Evolutionary conservation across 1,139 yeast species (phyloP), one percentile per base, ranked within the genome.

Genomic region (Ogataea hybrid): DNA sequence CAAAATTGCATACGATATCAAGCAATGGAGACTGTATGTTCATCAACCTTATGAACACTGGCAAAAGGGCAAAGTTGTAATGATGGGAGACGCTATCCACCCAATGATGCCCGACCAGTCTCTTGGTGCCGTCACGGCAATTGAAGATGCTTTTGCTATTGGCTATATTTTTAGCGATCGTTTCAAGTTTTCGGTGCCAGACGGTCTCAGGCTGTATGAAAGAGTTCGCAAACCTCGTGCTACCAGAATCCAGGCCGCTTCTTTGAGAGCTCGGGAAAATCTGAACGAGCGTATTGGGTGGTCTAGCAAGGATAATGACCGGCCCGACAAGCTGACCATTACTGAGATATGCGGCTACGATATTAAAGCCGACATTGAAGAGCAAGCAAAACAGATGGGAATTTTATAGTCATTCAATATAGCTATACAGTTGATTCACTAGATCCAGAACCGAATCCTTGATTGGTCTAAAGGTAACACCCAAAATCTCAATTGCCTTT

Each of bases 31-130:
- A 42, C 43, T 61, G 18, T 61, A 61, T 39, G 64, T 59, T 30
- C 63, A 61, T 37, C 54, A 59, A 39, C 63, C 63, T 7, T 54
- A 56, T 33, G 58, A 61, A 4, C 54, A 55, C 37, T 61, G 61
- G 49, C 43, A 50, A 18, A 58, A 51, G 39, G 49, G 53, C 6
- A 51, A 45, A 21, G 59, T 55, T 17, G 56, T 44, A 3, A 35
- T 55, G 25, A 34, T 55, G 32, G 61, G 61, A 12, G 61, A 57
- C 41, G 56, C 59, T 2, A 56, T 61, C 12, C 69, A 64, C 45
- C 61, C 68, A 11, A 62, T 62, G 55, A 57, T 64, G 58, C 67
- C 69, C 6, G 65, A 64, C 44, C 64, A 63, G 40, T 62, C 65
- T 4, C 58, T 59, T 36, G 68, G 68, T 16, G 68, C 68, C 2